phyloP scores from a whole-genome alignment of 176 grass and related monocot genomes.

The Zea luxurians region DNA sequence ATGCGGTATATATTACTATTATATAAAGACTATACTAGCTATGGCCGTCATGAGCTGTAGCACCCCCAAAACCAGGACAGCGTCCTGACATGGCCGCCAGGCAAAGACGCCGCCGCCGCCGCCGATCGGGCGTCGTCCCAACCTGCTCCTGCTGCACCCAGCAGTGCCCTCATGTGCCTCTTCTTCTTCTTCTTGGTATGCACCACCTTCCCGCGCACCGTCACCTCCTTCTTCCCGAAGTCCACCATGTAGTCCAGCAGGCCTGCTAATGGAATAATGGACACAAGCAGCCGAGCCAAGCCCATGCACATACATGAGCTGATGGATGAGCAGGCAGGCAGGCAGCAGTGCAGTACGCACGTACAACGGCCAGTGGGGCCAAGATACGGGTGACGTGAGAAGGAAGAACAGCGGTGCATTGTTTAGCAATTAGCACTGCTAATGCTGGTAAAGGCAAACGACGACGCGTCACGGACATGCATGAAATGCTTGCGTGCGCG shows the following conservation, averaged over 20 bases:
- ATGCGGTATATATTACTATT: neutral
- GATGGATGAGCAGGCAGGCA: neutral
- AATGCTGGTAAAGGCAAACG: neutral
- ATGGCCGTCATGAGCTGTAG: slow-evolving; percentile 46
- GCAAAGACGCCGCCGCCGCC: neutral
- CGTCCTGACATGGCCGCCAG: slow-evolving; percentile 17
- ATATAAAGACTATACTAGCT: neutral
- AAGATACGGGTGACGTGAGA: neutral
- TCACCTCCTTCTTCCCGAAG: slow-evolving; percentile 87
- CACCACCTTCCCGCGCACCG: slow-evolving; percentile 56
- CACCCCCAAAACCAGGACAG: slow-evolving; percentile 55
- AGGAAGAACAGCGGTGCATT: neutral
- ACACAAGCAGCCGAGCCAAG: neutral
- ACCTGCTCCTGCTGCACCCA: neutral
- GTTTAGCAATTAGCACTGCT: neutral
- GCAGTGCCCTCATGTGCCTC: slow-evolving; percentile 1
- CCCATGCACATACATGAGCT: neutral
- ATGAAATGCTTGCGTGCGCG: neutral
- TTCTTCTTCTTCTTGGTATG: slow-evolving; percentile 46
- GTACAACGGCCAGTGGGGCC: neutral
- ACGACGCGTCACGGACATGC: neutral
- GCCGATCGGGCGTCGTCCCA: neutral
- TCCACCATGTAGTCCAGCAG: slow-evolving; percentile 98
- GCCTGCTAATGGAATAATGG: slow-evolving; percentile 53
- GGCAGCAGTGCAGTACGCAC: neutral